These are phyloP conservation scores for Serendipita sp. DNA, from an alignment of 768 basidiomycete genomes.

Conservation along the genomic window DNA sequence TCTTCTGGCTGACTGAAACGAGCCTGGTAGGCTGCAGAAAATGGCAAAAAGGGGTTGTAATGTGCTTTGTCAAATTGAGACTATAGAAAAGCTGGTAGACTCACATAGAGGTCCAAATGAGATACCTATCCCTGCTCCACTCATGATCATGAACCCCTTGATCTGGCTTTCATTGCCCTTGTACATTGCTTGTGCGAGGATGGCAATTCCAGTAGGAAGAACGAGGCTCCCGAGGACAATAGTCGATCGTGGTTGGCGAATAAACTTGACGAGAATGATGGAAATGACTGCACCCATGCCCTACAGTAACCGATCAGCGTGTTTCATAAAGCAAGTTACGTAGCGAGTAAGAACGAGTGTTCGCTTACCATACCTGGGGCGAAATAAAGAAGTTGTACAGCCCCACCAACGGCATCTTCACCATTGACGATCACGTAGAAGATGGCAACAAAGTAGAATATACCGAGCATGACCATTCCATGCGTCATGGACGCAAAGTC, in stretches of 20 bases:
- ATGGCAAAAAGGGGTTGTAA: background rate
- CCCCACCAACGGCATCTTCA: constrained; percentile 25
- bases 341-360: background rate
- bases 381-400: constrained; percentile 36
- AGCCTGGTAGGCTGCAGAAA: constrained; percentile 23
- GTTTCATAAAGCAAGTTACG: background rate
- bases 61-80: background rate
- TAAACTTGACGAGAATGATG: constrained; percentile 21
- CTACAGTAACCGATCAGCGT: constrained; percentile 13
- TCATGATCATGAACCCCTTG: constrained; percentile 30
- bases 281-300: constrained; percentile 25
- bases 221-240: constrained; percentile 26
- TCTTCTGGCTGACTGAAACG: constrained; percentile 28
- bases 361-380: constrained; percentile 30
- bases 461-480: constrained; percentile 32
- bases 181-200: constrained; percentile 29
- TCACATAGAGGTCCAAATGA: constrained; percentile 21
- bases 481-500: constrained; percentile 25
- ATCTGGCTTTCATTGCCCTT: constrained; percentile 21
- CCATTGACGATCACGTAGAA: constrained; percentile 39
- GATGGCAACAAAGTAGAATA: constrained; percentile 19
- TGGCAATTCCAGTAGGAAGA: constrained; percentile 26
- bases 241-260: constrained; percentile 29
- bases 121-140: constrained; percentile 30
- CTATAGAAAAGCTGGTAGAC: background rate